phyloP scores from a whole-genome alignment of 148 eudicot genomes.

The Arbutus unedo region DNA sequence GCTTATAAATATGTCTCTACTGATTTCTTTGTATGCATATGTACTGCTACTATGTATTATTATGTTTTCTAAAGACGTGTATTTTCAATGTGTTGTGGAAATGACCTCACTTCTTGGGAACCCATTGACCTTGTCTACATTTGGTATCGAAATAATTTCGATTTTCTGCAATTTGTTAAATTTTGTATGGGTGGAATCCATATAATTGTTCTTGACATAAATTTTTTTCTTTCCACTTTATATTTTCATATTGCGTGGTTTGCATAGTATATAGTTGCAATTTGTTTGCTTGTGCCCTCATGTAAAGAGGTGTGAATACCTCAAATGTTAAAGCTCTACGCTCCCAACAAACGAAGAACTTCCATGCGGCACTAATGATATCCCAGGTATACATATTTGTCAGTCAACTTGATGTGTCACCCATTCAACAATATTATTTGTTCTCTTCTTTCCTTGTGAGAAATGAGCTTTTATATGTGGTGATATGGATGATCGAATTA shows the following conservation, averaged over 20 bases:
- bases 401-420: background rate
- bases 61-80: background rate
- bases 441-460: background rate
- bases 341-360: conserved; percentile 89
- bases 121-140: background rate
- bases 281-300: background rate
- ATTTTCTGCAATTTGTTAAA: background rate
- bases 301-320: background rate
- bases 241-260: background rate
- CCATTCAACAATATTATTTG: background rate
- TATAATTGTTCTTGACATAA: background rate
- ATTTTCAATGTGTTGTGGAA: background rate
- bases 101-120: background rate
- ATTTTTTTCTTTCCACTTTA: background rate
- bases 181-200: background rate
- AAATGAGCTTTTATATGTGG: background rate
- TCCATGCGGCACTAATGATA: conserved; percentile 85
- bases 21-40: background rate
- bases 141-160: background rate
- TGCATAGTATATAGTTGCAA: background rate
- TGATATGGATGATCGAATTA: background rate
- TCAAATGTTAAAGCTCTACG: conserved; percentile 56
- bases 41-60: background rate
- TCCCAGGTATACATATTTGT: conserved; percentile 63
- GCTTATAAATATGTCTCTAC: background rate